Conservation (phyloP, 345 rosid genomes). For the Conringia planisiliqua region DNA sequence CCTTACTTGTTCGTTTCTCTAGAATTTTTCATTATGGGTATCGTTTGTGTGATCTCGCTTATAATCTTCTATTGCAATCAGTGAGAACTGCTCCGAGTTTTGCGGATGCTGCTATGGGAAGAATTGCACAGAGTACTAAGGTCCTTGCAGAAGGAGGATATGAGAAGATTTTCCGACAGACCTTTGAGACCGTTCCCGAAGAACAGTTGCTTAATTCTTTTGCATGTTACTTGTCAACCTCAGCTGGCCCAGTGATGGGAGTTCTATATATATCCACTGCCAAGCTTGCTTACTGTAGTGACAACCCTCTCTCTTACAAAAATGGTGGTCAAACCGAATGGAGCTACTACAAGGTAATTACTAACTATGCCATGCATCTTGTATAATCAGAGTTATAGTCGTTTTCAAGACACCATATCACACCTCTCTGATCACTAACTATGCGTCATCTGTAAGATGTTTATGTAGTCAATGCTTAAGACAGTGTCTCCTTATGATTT, state of each 20-base stretch:
- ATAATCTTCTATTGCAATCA: constrained; percentile 17
- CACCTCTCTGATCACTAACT: background rate
- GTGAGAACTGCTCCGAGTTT: constrained; percentile 80
- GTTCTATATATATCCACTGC: constrained; percentile 59
- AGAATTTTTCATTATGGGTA: background rate
- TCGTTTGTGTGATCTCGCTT: background rate
- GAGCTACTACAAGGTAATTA: constrained; percentile 77
- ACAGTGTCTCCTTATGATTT: background rate
- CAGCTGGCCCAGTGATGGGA: constrained; percentile 92
- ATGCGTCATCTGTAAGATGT: background rate
- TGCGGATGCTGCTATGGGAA: constrained; percentile 83
- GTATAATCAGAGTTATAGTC: background rate
- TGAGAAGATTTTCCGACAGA: constrained; percentile 67
- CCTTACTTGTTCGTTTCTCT: background rate
- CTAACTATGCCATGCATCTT: background rate
- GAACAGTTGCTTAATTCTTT: constrained; percentile 53
- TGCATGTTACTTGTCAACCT: constrained; percentile 79
- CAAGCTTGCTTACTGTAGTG: constrained; percentile 71
- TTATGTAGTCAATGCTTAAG: background rate
- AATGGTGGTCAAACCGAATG: constrained; percentile 55
- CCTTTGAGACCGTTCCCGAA: constrained; percentile 74
- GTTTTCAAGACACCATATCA: background rate
- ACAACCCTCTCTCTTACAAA: constrained; percentile 71
- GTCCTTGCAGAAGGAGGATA: constrained; percentile 83
- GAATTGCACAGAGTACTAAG: constrained; percentile 76